These are phyloP conservation scores for Fusarium metavorans DNA, from an alignment of 2,329 filamentous ascomycete genomes.

Conservation along the genomic window DNA sequence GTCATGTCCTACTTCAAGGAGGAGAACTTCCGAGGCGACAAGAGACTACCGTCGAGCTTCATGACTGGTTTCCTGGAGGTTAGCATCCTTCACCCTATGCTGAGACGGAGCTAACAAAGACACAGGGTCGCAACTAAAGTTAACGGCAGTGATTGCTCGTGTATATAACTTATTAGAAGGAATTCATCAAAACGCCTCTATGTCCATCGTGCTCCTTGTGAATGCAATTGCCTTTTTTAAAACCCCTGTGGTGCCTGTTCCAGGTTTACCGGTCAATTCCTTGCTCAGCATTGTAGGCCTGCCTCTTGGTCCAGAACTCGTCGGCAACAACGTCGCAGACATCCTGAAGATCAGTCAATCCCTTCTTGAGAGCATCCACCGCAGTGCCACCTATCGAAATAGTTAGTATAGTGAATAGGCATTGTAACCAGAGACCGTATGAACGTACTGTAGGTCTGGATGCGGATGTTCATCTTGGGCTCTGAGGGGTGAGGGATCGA, in stretches of 20 bases:
- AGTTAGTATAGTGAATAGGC: slow-evolving; percentile 5
- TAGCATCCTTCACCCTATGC: slow-evolving; percentile 48
- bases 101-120: slow-evolving; percentile 31
- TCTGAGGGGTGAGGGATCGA: slow-evolving; percentile 97
- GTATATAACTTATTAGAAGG: slow-evolving; percentile 53
- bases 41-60: slow-evolving; percentile 87
- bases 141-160: slow-evolving; percentile 44
- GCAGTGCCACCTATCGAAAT: slow-evolving; percentile 77
- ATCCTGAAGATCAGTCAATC: slow-evolving; percentile 87
- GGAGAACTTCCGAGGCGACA: slow-evolving; percentile 81
- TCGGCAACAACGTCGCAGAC: slow-evolving; percentile 94
- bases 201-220: slow-evolving; percentile 43
- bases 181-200: slow-evolving; percentile 50
- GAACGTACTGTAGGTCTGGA: slow-evolving; percentile 91
- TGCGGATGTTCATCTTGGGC: slow-evolving; percentile 94
- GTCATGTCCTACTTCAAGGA: slow-evolving; percentile 96
- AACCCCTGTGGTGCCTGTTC: slow-evolving; percentile 4
- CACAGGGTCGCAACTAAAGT: slow-evolving; percentile 68
- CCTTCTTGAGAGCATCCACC: slow-evolving; percentile 89
- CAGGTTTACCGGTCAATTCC: slow-evolving; percentile 48
- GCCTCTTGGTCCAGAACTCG: slow-evolving; percentile 77
- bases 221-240: slow-evolving; percentile 30
- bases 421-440: not conserved
- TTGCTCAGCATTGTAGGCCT: slow-evolving; percentile 51
- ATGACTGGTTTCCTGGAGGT: slow-evolving; percentile 97